Conservation (phyloP, 2,329 filamentous ascomycete species). For the Aspergillus aculeatus region DNA sequence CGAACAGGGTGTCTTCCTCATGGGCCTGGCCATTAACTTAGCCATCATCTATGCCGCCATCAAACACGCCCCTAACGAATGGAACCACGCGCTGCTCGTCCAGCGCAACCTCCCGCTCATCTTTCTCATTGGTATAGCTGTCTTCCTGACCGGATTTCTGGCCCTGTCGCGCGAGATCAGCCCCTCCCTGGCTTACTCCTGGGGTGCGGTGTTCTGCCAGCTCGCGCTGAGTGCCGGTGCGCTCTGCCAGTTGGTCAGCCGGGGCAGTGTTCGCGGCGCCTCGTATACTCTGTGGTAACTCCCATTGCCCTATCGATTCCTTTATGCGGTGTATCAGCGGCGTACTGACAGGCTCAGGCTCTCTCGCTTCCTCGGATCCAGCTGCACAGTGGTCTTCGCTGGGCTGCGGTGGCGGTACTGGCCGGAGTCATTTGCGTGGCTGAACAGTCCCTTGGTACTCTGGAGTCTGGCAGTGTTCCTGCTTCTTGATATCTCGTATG, state of each 20-base stretch:
- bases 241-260: conserved; percentile 15
- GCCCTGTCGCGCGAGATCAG: conserved; percentile 12
- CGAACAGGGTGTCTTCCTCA: conserved; percentile 6
- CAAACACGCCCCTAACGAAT: conserved; percentile 14
- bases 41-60: conserved; percentile 17
- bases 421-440: conserved; percentile 13
- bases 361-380: conserved; percentile 14
- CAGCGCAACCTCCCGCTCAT: conserved; percentile 10
- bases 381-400: conserved; percentile 12
- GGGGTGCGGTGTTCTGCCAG: conserved; percentile 13
- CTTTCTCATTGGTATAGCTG: conserved; percentile 5
- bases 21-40: conserved; percentile 12
- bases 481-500: conserved; percentile 9
- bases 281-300: conserved; percentile 16
- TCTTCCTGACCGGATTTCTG: conserved; percentile 7
- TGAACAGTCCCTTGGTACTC: conserved; percentile 13
- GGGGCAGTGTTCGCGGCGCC: conserved; percentile 15
- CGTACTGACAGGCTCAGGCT: conserved; percentile 8
- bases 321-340: background rate
- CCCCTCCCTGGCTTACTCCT: conserved; percentile 10
- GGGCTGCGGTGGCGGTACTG: conserved; percentile 13
- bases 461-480: conserved; percentile 13
- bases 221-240: conserved; percentile 12
- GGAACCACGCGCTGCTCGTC: conserved; percentile 17
- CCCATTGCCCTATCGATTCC: too few species aligned